A percentile compares a stretch with the other conserved stretches of the same genome.
phyloP scores from a whole-genome alignment of 2,329 filamentous ascomycete genomes.

The Macrophomina phaseolina region DNA sequence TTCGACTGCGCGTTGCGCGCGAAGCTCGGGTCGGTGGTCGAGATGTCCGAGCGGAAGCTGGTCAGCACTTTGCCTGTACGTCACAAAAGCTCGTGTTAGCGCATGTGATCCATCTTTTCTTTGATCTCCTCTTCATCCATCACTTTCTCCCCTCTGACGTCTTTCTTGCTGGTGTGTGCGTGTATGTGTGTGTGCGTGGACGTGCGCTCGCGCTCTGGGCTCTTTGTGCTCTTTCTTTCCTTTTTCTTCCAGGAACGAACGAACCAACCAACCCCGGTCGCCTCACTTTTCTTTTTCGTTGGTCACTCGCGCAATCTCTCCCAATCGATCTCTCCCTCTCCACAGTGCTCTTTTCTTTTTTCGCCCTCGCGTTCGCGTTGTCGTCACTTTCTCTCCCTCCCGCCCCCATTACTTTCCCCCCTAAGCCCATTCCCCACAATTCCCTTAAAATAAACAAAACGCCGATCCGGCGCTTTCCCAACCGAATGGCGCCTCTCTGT shows the following conservation, averaged over 20 bases:
- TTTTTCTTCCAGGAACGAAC: too few species aligned
- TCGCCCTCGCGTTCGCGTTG: not conserved
- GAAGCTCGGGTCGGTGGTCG: constrained; percentile 19
- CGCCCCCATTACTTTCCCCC: not conserved
- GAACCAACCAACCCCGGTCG: not conserved
- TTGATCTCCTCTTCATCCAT: not conserved
- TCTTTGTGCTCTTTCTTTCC: not conserved
- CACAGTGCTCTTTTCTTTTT: not conserved
- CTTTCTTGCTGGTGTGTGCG: not conserved
- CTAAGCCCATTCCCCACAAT: not conserved
- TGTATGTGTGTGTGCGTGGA: not conserved
- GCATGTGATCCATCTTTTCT: not conserved
- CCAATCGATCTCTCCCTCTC: not conserved
- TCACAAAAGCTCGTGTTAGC: constrained; percentile 10
- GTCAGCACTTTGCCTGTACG: constrained; percentile 9
- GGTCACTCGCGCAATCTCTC: not conserved
- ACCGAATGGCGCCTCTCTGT: not conserved
- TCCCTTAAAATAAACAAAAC: not conserved
- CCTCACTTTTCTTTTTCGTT: not conserved
- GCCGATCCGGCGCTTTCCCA: not conserved
- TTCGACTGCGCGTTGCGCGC: constrained; percentile 1
- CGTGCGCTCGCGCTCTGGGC: not conserved
- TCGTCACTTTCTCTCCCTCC: not conserved
- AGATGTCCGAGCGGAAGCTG: constrained; percentile 17
- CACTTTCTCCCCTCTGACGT: not conserved